Conservation (phyloP, 768 basidiomycete genomes). For the Macrolepiota albuminosa region DNA sequence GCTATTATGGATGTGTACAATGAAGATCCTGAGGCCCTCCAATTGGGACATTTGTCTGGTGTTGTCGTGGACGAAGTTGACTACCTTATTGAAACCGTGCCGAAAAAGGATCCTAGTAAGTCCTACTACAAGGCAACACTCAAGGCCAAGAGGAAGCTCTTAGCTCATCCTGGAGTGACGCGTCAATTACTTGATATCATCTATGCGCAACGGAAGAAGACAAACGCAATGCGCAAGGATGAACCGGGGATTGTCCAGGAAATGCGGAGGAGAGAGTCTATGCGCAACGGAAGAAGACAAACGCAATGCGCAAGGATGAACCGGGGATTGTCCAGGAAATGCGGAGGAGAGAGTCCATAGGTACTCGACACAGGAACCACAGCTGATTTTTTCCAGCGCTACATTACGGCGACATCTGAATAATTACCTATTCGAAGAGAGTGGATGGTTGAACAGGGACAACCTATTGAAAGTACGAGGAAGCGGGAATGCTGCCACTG, state of each 20-base stretch:
- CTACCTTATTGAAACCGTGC: slow-evolving; percentile 56
- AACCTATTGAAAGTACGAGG: slow-evolving; percentile 38
- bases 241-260: slow-evolving; percentile 17
- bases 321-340: slow-evolving; percentile 15
- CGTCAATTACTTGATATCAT: slow-evolving; percentile 56
- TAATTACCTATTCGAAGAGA: slow-evolving; percentile 49
- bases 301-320: slow-evolving; percentile 21
- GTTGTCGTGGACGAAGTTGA: slow-evolving; percentile 78
- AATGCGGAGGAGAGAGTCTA: slow-evolving; percentile 26
- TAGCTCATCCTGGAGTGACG: slow-evolving; percentile 54
- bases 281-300: slow-evolving; percentile 25
- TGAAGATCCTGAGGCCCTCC: slow-evolving; percentile 37
- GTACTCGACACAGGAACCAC: slow-evolving; percentile 33
- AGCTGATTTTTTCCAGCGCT: slow-evolving; percentile 67
- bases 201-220: slow-evolving; percentile 33
- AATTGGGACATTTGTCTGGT: slow-evolving; percentile 42
- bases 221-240: slow-evolving; percentile 21
- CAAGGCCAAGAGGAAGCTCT: slow-evolving; percentile 37
- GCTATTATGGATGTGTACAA: slow-evolving; percentile 55
- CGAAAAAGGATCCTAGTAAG: slow-evolving; percentile 34
- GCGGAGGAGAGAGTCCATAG: slow-evolving; percentile 13
- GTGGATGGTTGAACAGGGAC: slow-evolving; percentile 51
- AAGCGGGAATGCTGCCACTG: slow-evolving; percentile 1
- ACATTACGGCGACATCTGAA: slow-evolving; percentile 56
- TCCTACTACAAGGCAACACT: slow-evolving; percentile 29